Evolutionary conservation across 495 filamentous ascomycete species (phyloP).

Genomic region (Lasiosphaeris hirsuta): DNA sequence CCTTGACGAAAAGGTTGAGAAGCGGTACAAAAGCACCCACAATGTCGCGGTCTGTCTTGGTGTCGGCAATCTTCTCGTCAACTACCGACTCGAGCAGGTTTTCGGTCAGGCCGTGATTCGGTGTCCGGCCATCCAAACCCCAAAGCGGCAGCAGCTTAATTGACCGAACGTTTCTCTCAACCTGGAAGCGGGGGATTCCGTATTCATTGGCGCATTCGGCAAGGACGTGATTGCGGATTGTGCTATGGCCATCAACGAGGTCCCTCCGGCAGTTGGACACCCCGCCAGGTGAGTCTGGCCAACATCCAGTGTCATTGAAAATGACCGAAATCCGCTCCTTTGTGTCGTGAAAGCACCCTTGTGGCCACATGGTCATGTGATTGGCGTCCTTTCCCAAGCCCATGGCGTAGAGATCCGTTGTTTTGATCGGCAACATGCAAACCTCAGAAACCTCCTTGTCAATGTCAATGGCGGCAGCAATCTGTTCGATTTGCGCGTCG

Average conservation of each 20-base stretch:
- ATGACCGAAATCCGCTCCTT: constrained; percentile 58
- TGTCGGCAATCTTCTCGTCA: constrained; percentile 49
- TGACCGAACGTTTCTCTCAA: constrained; percentile 62
- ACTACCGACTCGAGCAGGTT: constrained; percentile 62
- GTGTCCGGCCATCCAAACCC: constrained; percentile 62
- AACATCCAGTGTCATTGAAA: constrained; percentile 61
- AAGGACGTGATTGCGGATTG: constrained; percentile 64
- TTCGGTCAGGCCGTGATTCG: constrained; percentile 60
- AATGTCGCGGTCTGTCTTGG: constrained; percentile 51
- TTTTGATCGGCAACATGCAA: constrained; percentile 56
- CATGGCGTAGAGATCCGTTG: constrained; percentile 61
- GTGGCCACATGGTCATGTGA: constrained; percentile 42
- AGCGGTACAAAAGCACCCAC: constrained; percentile 61
- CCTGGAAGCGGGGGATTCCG: constrained; percentile 63
- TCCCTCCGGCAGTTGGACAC: constrained; percentile 67
- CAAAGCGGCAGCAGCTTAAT: constrained; percentile 64
- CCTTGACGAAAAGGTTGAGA: constrained; percentile 54
- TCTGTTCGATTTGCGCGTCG: constrained; percentile 52
- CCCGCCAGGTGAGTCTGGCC: constrained; percentile 65
- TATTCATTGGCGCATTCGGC: constrained; percentile 65
- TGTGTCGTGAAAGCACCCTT: constrained; percentile 45
- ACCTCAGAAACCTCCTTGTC: constrained; percentile 58
- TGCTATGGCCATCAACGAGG: constrained; percentile 60
- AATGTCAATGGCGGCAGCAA: constrained; percentile 60
- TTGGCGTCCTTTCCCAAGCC: constrained; percentile 58